Base-by-base conservation (phyloP, 352 stramenopile species). In the Thalassiosira tumida region DNA sequence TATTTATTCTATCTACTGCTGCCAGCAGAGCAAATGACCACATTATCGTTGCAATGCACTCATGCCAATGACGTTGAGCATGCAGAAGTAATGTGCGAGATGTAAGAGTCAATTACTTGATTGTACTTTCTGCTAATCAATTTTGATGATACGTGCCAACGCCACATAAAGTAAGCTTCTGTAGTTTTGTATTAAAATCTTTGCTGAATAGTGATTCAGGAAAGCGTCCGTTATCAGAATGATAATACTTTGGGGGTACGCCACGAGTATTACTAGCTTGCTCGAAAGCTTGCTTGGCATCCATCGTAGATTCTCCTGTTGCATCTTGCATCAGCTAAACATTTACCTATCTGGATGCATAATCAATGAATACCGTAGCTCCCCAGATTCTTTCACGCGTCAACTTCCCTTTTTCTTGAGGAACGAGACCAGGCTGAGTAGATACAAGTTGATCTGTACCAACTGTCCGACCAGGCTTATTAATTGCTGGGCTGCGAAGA, bases 61-160 rank as follows among this genome's bases (percentile, higher is more conserved):
- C 29, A 21, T 37, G 73, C 47, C 73, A 81, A 13, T 69, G 73
- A 3, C 43, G 2, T 33, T 64, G 37, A 72, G 40, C 40, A 86
- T 92, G 67, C n/a, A 86, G 13, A 10, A 92, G 21, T 1, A 88
- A 14, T 5, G 75, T 89, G 0, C 80, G 43, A 51, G 87, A 54
- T 17, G 2, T 35, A 2, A 89, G 26, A 43, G 81, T 88, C 14
- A 89, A 31, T 67, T 86, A 26, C 37, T 89, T 89, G 65, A 85
- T 92, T 40, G 62, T 84, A 40, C 70, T 26, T 69, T 93, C 81
- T 70, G 81, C 31, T 15, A 89, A 75, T 3, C 51, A 75, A 87
- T 95, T 96, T 70, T 96, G 92, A 91, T 96, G 92, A 82, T 96
- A 88, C 69, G 89, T 87, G 37, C 92, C 91, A 43, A 95, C 86